These are phyloP conservation scores for Emergomyces pasteurianus DNA, from an alignment of 2,329 filamentous ascomycete species.

Conservation along the genomic window DNA sequence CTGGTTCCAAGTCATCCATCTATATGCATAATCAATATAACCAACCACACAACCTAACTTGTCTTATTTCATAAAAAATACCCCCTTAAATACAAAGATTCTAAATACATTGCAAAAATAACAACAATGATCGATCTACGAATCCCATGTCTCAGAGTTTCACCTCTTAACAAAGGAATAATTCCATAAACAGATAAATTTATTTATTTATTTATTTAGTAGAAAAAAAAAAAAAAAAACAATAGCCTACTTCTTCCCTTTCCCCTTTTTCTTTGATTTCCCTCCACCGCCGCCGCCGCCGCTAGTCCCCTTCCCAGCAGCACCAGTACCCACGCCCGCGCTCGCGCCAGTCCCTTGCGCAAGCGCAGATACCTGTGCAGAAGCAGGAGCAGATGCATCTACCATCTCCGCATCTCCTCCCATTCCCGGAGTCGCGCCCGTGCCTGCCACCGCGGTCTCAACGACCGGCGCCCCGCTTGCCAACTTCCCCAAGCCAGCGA, in stretches of 20 bases:
- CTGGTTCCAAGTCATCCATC: not conserved
- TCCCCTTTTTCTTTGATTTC: constrained; percentile 61
- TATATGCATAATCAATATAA: not conserved
- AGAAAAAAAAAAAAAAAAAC: not conserved
- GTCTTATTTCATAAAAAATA: not conserved
- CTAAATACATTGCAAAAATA: not conserved
- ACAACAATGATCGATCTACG: not conserved
- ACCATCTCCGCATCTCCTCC: constrained; percentile 24
- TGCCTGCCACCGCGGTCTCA: constrained; percentile 23
- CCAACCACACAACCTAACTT: not conserved
- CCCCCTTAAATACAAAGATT: not conserved
- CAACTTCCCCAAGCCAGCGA: constrained; percentile 63
- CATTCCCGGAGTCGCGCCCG: constrained; percentile 24
- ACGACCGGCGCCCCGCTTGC: constrained; percentile 49
- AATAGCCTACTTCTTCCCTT: constrained; percentile 49
- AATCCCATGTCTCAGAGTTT: not conserved
- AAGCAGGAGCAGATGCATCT: constrained; percentile 20
- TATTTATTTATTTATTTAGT: too few species aligned
- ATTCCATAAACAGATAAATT: not conserved
- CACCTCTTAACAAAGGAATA: not conserved
- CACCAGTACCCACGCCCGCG: constrained; percentile 43
- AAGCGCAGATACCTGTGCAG: constrained; percentile 14
- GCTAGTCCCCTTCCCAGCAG: constrained; percentile 29
- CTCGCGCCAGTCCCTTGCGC: constrained; percentile 41
- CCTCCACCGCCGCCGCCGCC: constrained; percentile 59